A percentile compares a stretch with the other conserved stretches of the same genome.
Conservation (phyloP, 2,329 filamentous ascomycete species). For the Apiospora sp. region DNA sequence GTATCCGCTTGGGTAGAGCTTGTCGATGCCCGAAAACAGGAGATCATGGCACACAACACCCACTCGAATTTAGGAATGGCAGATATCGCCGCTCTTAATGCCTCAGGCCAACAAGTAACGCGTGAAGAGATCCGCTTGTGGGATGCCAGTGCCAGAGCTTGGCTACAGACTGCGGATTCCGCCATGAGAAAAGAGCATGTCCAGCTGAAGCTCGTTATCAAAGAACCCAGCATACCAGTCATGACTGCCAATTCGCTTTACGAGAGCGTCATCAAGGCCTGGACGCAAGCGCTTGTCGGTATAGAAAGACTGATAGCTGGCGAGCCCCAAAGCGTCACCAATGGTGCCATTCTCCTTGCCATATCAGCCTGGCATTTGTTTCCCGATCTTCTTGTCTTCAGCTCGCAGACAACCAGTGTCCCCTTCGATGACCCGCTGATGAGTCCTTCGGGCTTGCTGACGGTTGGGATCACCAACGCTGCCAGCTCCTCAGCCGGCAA, state of each 20-base stretch:
- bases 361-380: conserved; percentile 22
- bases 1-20: conserved; percentile 45
- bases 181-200: conserved; percentile 35
- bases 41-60: not conserved
- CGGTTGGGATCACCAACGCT: not conserved
- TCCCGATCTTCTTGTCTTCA: not conserved
- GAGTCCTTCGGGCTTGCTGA: not conserved
- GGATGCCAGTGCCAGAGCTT: conserved; percentile 43
- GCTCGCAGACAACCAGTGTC: not conserved
- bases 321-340: conserved; percentile 26
- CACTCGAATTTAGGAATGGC: not conserved
- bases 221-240: conserved; percentile 13
- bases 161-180: conserved; percentile 40
- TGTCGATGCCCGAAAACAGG: conserved; percentile 23
- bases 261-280: conserved; percentile 32
- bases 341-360: not conserved
- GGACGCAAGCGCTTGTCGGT: conserved; percentile 32
- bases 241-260: conserved; percentile 26
- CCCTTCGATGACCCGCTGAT: not conserved
- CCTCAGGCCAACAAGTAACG: conserved; percentile 32
- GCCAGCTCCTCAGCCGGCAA: not conserved
- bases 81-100: conserved; percentile 20
- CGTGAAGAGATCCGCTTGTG: conserved; percentile 37
- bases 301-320: conserved; percentile 34
- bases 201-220: conserved; percentile 36